Base-by-base conservation (phyloP, 306 rosid species). In the Acmispon strigosus region DNA sequence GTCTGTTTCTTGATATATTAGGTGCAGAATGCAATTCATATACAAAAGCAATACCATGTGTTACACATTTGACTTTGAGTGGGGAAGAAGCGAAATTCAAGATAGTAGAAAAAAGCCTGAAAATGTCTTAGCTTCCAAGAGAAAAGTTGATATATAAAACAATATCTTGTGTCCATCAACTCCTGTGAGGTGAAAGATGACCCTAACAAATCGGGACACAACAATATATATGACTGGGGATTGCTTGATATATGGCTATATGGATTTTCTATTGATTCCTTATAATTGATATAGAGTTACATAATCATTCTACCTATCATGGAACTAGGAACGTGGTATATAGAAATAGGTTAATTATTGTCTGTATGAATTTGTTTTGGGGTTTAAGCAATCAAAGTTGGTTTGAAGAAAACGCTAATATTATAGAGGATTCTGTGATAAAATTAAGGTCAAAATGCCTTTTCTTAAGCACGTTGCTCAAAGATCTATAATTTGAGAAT, bases 61-160 rank as follows among this genome's bases (percentile, higher is more conserved):
- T 76, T 6, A 0, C 7, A 82, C 68, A 87, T 76, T 88, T 86
- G 96, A 83, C 89, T 78, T 88, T 86, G 96, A 85, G 96, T 91
- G 77, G 70, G 82, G 68, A 85, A 76, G 72, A 85, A 86, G 96
- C 62, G 79, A 90, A 73, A 78, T 76, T 83, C 76, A 56, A 74
- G 70, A 74, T 39, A 61, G 55, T 41, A 49, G 78, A 81, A 41
- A 41, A 66, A 67, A 55, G 69, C 55, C 57, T 27, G 70, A 32
- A 79, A 73, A 66, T 80, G 69, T 69, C 96, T 88, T 90, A 70
- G 89, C 90, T 86, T 86, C 76, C 82, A 90, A 90, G 96, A 88
- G 81, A 84, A 67, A 90, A 79, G 63, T 66, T 78, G 43, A 54
- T 47, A 66, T 48, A 41, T 59, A 68, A 73, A 73, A 63, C 58